These are phyloP conservation scores for Candida vartiovaarae DNA, from an alignment of 805 yeast genomes.

Conservation along the genomic window DNA sequence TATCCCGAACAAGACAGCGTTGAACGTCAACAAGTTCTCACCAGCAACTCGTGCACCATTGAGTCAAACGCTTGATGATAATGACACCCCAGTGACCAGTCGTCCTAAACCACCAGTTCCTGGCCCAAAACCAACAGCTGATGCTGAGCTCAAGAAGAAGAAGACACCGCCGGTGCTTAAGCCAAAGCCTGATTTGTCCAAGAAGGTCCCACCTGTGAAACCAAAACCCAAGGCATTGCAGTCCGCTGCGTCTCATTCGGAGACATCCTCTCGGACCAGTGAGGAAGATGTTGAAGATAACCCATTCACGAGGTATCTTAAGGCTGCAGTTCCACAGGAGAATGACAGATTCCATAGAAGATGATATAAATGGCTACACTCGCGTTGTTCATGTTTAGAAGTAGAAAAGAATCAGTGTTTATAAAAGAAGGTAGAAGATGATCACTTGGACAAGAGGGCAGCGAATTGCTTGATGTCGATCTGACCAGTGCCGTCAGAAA, in stretches of 20 bases:
- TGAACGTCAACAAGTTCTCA: neutral
- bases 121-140: neutral
- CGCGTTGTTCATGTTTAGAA: neutral
- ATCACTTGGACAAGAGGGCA: constrained; percentile 70
- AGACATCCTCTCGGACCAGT: neutral
- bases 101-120: constrained; percentile 1
- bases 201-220: constrained; percentile 10
- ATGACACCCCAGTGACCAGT: too few relatives aligned
- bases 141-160: neutral
- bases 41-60: constrained; percentile 1
- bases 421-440: neutral
- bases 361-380: neutral
- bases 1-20: neutral
- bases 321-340: constrained; percentile 31
- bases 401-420: neutral
- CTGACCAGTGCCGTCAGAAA: constrained; percentile 94
- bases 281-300: constrained; percentile 19
- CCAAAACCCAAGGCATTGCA: constrained; percentile 6
- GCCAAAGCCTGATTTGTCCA: constrained; percentile 6
- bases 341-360: constrained; percentile 27
- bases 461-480: constrained; percentile 96
- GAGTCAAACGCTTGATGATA: neutral
- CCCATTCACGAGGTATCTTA: constrained; percentile 31
- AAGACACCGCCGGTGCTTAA: constrained; percentile 7
- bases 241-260: neutral